Evolutionary conservation across 768 basidiomycete species (phyloP), one percentile per base, ranked within the genome.

Genomic region (Kwoniella shandongensis): DNA sequence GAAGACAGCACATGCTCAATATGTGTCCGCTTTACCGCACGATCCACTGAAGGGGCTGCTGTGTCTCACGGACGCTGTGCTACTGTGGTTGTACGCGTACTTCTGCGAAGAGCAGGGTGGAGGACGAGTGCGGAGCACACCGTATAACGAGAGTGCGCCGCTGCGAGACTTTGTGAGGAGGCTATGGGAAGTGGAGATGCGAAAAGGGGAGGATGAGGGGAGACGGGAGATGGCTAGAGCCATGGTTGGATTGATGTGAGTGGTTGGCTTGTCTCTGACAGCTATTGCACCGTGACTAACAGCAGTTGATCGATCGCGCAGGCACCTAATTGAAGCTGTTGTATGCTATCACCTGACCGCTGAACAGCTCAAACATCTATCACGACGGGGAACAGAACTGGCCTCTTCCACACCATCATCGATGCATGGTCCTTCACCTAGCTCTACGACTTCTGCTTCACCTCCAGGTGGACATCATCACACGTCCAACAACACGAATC

Each of bases 241-340:
- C 18, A 72, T 72, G 70, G 61, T 69, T 29, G 70, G 70, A 5
- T 60, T 72, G 51, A 69, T 68, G 70, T 72, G 59, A 63, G 70
- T 56, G 0, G 41, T n/a, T n/a, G n/a, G n/a, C n/a, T n/a, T 22
- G 22, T n/a, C 15, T 32, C 20, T 30, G 27, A 10, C 15, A 38
- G 18, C 2, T 29, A n/a, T 38, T n/a, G 4, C 18, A 15, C 27
- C 8, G 23, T 26, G 22, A 20, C 27, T 30, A 10, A 29, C 13
- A 18, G 44, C 6, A 12, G 22, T 4, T n/a, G 10, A 39, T 42
- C 38, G 36, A 12, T 42, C 20, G 20, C n/a, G 5, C 20, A 72
- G 70, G 65, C 54, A 72, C 41, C 47, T 72, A 32, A 61, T 72
- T 49, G 70, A 72, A 52, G 70, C 67, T 36, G 65, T 72, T 5